Base-by-base conservation (phyloP, 805 yeast genomes). In the Hanseniaspora singularis region DNA sequence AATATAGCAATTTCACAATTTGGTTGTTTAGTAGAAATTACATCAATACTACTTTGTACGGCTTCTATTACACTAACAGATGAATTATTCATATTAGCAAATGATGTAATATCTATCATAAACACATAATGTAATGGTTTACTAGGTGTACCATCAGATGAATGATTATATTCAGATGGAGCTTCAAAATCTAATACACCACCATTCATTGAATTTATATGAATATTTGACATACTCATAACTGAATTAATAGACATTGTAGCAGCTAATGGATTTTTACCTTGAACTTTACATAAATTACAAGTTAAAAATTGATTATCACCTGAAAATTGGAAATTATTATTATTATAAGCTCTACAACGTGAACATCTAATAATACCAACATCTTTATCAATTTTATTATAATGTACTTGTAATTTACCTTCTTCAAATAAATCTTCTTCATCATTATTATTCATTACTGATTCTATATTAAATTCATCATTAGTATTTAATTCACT, bases 331-430 rank as follows among this genome's bases (percentile, higher is more conserved):
- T 76, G 78, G 77, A 83, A 81, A 16, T 78, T 74, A 3, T 96
- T 94, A 59, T 89, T 92, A 51, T 87, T 70, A 61, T 87, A 92
- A 1, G 95, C 76, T 48, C 96, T 75, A 65, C 99, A 92, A 51
- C 97, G 79, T 53, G 76, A 74, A 64, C 99, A 92, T 54, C 99
- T 74, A 28, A 94, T 79, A 0, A 95, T 94, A 0, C 86, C 85
- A 14, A 70, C 70, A 33, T 67, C 40, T 5, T 32, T 40, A 1
- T 28, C 22, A 15, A 46, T 32, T 12, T 40, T 33, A n/a, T 46
- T 42, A 24, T 18, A 42, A 18, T 42, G 46, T 3, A 32, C 33
- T 38, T 40, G 40, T 5, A 36, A 11, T 27, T 33, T 27, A 4
- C 27, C 58, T 6, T 46, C 45, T 20, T 46, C 45, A 27, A 22